A percentile compares a stretch with the other conserved stretches of the same genome.
phyloP scores from a whole-genome alignment of 768 basidiomycete genomes.

The Austroboletus eburneus region DNA sequence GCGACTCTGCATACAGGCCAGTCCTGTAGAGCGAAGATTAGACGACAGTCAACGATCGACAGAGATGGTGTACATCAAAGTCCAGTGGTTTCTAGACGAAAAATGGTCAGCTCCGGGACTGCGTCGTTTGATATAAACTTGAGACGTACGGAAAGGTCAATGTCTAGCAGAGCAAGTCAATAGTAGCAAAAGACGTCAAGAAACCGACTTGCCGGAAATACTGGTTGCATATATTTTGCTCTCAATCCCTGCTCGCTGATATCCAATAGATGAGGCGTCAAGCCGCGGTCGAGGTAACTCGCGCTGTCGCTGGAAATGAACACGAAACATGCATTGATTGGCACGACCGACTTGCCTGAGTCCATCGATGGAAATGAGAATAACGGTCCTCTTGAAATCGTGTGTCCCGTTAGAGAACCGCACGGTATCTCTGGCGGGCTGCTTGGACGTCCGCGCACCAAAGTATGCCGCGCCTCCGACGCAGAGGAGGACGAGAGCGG shows the following conservation, averaged over 20 bases:
- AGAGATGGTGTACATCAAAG: constrained; percentile 56
- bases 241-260: constrained; percentile 81
- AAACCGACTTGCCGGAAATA: constrained; percentile 73
- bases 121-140: neutral
- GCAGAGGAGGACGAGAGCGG: constrained; percentile 12
- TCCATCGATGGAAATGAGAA: constrained; percentile 87
- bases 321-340: neutral
- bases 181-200: neutral
- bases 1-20: constrained; percentile 83
- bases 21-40: constrained; percentile 52
- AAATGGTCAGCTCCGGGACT: constrained; percentile 1
- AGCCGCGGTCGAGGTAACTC: constrained; percentile 79
- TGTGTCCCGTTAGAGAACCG: constrained; percentile 79
- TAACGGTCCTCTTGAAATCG: constrained; percentile 71
- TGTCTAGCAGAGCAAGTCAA: constrained; percentile 44
- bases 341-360: constrained; percentile 47
- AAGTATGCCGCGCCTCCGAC: constrained; percentile 12
- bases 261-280: constrained; percentile 79
- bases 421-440: constrained; percentile 8
- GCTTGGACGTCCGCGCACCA: neutral
- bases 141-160: constrained; percentile 81
- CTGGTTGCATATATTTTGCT: constrained; percentile 82
- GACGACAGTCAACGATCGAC: neutral
- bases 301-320: constrained; percentile 45
- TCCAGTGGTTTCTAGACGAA: constrained; percentile 79